These are phyloP conservation scores for Hirsutella minnesotensis DNA, from an alignment of 2,329 filamentous ascomycete species.

Conservation along the genomic window DNA sequence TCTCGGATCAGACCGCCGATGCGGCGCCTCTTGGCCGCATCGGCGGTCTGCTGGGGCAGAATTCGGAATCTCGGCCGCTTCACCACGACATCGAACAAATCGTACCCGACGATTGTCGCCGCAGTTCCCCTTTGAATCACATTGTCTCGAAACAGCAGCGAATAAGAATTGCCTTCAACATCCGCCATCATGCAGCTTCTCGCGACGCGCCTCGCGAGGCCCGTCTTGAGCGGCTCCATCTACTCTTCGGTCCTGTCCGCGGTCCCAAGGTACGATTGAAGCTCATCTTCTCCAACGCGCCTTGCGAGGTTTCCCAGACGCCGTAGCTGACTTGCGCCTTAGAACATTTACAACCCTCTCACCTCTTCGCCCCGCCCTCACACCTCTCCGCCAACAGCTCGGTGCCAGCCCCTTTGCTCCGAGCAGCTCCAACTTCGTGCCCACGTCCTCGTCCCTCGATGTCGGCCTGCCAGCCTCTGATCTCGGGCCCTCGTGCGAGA, in stretches of 20 bases:
- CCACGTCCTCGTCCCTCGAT: slow-evolving; percentile 4
- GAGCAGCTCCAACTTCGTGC: slow-evolving; percentile 18
- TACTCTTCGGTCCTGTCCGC: slow-evolving; percentile 5
- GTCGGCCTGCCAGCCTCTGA: slow-evolving; percentile 9
- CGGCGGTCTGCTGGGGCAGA: too few relatives aligned
- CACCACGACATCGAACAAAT: not conserved
- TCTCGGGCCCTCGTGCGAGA: slow-evolving; percentile 13
- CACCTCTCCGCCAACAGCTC: slow-evolving; percentile 18
- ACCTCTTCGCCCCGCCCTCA: slow-evolving; percentile 34
- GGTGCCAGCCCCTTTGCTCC: slow-evolving; percentile 3
- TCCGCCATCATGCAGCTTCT: slow-evolving; percentile 13
- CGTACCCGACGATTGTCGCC: too few relatives aligned
- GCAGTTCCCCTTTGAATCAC: too few relatives aligned
- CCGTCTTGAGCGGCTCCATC: slow-evolving; percentile 11
- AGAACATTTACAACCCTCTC: slow-evolving; percentile 39
- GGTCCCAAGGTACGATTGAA: slow-evolving; percentile 12
- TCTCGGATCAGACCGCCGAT: too few relatives aligned
- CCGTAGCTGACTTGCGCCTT: not conserved
- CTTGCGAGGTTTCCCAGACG: not conserved
- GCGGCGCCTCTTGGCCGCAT: too few relatives aligned
- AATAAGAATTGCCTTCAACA: not conserved
- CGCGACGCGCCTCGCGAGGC: slow-evolving; percentile 17
- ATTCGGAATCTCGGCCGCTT: not conserved
- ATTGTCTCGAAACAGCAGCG: too few relatives aligned
- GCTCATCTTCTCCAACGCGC: not conserved